A percentile compares a stretch with the other conserved stretches of the same genome.
Evolutionary conservation across 495 filamentous ascomycete species (phyloP).

Genomic region (Neurospora pannonica): DNA sequence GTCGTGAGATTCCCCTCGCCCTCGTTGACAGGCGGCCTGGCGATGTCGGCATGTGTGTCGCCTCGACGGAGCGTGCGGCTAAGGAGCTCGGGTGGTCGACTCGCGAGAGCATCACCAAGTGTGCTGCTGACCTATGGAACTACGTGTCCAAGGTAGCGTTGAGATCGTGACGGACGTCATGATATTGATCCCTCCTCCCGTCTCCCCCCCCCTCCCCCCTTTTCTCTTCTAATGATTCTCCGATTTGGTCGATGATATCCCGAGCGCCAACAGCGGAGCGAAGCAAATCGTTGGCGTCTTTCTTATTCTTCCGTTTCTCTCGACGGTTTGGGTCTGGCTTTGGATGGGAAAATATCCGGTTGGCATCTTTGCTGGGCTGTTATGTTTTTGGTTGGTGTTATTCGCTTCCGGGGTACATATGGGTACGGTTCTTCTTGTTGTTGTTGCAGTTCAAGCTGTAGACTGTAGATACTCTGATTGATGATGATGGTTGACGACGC

Average conservation of each 20-base stretch:
- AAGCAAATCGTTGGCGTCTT: background rate
- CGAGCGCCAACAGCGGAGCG: background rate
- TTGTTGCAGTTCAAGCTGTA: background rate
- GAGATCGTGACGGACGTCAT: background rate
- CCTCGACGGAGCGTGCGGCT: slow-evolving; percentile 15
- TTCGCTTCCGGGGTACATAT: background rate
- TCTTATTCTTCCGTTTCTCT: background rate
- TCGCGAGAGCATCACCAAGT: slow-evolving; percentile 12
- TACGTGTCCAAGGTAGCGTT: slow-evolving; percentile 8
- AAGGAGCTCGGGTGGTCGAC: slow-evolving; percentile 21
- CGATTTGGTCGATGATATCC: background rate
- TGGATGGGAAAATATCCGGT: background rate
- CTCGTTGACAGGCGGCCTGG: slow-evolving; percentile 13
- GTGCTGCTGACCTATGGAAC: slow-evolving; percentile 21
- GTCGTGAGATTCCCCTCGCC: slow-evolving; percentile 10
- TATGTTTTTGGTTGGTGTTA: background rate
- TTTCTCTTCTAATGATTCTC: background rate
- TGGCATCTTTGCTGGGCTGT: background rate
- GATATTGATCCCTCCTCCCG: background rate
- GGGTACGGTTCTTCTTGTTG: background rate
- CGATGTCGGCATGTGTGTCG: slow-evolving; percentile 21
- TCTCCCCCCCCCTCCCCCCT: background rate
- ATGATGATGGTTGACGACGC: background rate
- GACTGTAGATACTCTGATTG: background rate
- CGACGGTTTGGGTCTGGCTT: background rate